Evolutionary conservation across 495 filamentous ascomycete genomes (phyloP).

Genomic region (Cairneyella variabilis): DNA sequence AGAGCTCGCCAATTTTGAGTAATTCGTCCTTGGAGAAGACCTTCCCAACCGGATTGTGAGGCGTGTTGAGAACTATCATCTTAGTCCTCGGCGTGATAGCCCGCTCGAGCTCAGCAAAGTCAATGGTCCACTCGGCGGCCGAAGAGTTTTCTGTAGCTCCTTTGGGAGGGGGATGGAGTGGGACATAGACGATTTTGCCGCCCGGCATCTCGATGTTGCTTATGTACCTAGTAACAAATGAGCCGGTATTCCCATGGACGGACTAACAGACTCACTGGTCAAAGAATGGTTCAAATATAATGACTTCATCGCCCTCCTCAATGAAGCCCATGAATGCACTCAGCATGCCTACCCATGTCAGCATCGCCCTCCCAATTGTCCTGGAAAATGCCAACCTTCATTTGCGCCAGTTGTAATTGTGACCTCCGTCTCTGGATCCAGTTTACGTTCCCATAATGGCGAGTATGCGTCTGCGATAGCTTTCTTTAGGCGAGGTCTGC

Average conservation of each 20-base stretch:
- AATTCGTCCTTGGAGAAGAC: constrained; percentile 83
- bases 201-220: constrained; percentile 98
- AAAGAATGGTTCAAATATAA: constrained; percentile 98
- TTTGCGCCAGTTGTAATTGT: constrained; percentile 96
- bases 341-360: constrained; percentile 55
- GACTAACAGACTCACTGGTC: constrained; percentile 66
- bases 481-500: constrained; percentile 83
- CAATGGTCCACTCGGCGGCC: constrained; percentile 81
- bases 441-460: constrained; percentile 70
- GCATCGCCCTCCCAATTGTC: not conserved
- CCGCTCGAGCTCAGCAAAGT: constrained; percentile 77
- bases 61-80: constrained; percentile 87
- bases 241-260: not conserved
- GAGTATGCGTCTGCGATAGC: constrained; percentile 89
- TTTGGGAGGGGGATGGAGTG: constrained; percentile 84
- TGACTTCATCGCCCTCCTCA: constrained; percentile 91
- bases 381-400: constrained; percentile 54
- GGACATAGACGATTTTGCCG: constrained; percentile 88
- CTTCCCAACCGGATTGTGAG: constrained; percentile 96
- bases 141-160: constrained; percentile 75
- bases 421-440: constrained; percentile 88
- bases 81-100: constrained; percentile 84
- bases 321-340: constrained; percentile 97
- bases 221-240: constrained; percentile 61
- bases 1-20: constrained; percentile 81